Evolutionary conservation across 495 filamentous ascomycete species (phyloP).

Genomic region (Xylona heveae): DNA sequence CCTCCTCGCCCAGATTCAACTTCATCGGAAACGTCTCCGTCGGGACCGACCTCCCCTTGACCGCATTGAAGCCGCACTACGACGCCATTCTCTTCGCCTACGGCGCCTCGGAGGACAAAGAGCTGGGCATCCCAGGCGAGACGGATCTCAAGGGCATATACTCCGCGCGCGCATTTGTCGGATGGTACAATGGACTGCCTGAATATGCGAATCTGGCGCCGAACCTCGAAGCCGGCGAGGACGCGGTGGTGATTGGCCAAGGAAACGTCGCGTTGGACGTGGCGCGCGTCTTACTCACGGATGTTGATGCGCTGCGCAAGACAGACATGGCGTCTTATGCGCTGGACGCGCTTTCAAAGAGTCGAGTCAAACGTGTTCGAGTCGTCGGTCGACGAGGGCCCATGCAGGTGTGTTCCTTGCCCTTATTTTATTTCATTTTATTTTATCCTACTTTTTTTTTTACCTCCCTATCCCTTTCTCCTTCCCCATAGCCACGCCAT

Average conservation of each 20-base stretch:
- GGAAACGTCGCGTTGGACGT: slow-evolving; percentile 94
- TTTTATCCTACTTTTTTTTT: slow-evolving; percentile 3
- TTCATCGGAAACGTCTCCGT: slow-evolving; percentile 82
- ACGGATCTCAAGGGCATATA: slow-evolving; percentile 45
- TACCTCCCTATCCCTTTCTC: slow-evolving; percentile 1
- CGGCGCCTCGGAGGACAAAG: slow-evolving; percentile 66
- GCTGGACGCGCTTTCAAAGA: slow-evolving; percentile 47
- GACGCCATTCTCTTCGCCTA: slow-evolving; percentile 86
- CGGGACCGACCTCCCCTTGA: slow-evolving; percentile 47
- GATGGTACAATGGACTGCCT: slow-evolving; percentile 94
- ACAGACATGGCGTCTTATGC: slow-evolving; percentile 82
- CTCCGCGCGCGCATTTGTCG: slow-evolving; percentile 85
- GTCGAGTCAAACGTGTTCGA: slow-evolving; percentile 55
- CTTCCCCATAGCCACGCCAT: slow-evolving; percentile 7
- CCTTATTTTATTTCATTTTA: neutral
- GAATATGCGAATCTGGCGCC: slow-evolving; percentile 60
- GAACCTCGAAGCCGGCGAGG: slow-evolving; percentile 53
- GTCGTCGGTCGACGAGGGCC: slow-evolving; percentile 76
- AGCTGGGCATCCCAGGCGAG: slow-evolving; percentile 66
- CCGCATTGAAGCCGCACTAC: slow-evolving; percentile 57
- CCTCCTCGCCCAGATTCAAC: slow-evolving; percentile 57
- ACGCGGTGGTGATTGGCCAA: slow-evolving; percentile 79
- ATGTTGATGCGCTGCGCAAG: slow-evolving; percentile 45
- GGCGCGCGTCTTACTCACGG: slow-evolving; percentile 61
- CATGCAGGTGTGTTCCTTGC: slow-evolving; percentile 59